These are phyloP conservation scores for Trypanosoma brucei DNA, from an alignment of 208 protist species.

Conservation along the genomic window DNA sequence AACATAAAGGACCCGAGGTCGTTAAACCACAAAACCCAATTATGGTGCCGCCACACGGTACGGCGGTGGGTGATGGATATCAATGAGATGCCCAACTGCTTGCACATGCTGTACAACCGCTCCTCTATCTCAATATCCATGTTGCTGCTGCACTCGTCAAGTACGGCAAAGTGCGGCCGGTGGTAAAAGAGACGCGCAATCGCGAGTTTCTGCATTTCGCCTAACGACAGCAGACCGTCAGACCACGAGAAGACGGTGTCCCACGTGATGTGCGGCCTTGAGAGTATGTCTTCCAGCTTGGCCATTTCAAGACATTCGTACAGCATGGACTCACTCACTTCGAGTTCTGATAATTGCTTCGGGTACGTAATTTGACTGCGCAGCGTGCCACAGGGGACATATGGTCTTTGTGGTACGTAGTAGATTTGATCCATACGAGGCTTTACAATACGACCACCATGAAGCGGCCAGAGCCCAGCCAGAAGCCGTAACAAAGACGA, in stretches of 20 bases:
- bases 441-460: slow-evolving; percentile 57
- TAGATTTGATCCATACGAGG: slow-evolving; percentile 71
- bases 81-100: slow-evolving; percentile 70
- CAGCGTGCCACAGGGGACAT: slow-evolving; percentile 76
- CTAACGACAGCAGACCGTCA: slow-evolving; percentile 57
- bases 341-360: slow-evolving; percentile 32
- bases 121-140: slow-evolving; percentile 69
- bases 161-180: slow-evolving; percentile 80
- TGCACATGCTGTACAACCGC: slow-evolving; percentile 65
- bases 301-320: slow-evolving; percentile 59
- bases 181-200: slow-evolving; percentile 89
- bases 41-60: slow-evolving; percentile 74
- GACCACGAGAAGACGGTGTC: slow-evolving; percentile 48
- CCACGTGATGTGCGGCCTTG: slow-evolving; percentile 52
- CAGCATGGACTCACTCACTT: slow-evolving; percentile 58
- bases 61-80: slow-evolving; percentile 84
- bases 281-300: slow-evolving; percentile 58
- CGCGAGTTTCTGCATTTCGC: slow-evolving; percentile 85
- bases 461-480: slow-evolving; percentile 78
- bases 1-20: slow-evolving; percentile 68
- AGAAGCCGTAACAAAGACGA: slow-evolving; percentile 81
- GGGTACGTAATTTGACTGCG: slow-evolving; percentile 90
- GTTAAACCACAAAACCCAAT: slow-evolving; percentile 81
- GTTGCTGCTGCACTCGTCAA: slow-evolving; percentile 88
- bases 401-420: slow-evolving; percentile 85